Evolutionary conservation across 1,284 basidiomycete species (phyloP).

Genomic region (Puccinia triticina): DNA sequence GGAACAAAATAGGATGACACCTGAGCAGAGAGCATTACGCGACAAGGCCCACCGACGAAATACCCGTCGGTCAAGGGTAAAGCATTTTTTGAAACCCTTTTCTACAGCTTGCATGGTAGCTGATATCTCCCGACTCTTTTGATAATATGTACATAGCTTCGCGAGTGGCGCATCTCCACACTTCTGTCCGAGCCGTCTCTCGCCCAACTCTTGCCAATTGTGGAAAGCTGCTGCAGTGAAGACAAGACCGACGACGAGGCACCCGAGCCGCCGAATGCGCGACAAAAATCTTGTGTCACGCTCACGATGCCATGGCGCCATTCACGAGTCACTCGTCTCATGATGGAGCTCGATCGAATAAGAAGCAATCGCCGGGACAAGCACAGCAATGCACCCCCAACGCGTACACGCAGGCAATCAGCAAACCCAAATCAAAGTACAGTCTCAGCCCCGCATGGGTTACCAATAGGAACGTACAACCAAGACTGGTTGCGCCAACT

Average conservation of each 20-base stretch:
- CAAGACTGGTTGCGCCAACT: not conserved
- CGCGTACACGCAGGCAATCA: not conserved
- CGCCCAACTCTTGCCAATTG: slow-evolving; percentile 10
- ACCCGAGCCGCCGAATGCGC: not conserved
- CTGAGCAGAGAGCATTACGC: no score
- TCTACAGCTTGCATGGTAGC: no score
- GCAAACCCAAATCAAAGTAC: not conserved
- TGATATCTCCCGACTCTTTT: no score
- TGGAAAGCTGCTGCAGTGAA: slow-evolving; percentile 21
- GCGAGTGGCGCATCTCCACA: not conserved
- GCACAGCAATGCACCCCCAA: not conserved
- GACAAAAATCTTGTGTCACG: not conserved
- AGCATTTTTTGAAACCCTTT: no score
- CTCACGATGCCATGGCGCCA: slow-evolving; percentile 1
- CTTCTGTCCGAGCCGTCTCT: not conserved
- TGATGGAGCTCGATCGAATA: not conserved
- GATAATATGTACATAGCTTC: no score
- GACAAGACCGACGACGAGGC: slow-evolving; percentile 16
- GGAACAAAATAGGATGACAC: no score
- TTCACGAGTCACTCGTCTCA: not conserved
- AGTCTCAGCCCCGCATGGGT: not conserved
- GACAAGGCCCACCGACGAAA: no score
- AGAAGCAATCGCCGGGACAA: not conserved
- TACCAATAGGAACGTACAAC: not conserved
- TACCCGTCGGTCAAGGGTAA: no score